Percentiles rank a stretch among this genome's conserved stretches.
Evolutionary conservation across 148 eudicot species (phyloP).

Genomic region (Nepenthes mirabilis): DNA sequence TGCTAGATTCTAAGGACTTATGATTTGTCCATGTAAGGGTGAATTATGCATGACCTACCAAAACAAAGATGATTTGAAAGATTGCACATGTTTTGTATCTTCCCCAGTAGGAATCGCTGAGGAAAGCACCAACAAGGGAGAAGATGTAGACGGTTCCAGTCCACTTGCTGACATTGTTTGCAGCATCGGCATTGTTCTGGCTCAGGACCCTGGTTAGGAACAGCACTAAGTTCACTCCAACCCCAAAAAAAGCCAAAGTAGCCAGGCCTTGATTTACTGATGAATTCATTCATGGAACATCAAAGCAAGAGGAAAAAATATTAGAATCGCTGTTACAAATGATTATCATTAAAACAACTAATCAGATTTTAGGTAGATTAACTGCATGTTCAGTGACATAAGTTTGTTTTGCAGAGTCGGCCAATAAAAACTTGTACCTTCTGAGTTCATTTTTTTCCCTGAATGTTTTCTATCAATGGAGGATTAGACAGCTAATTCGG

Average conservation of each 20-base stretch:
- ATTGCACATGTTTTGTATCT: slow-evolving; percentile 62
- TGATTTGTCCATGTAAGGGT: background rate
- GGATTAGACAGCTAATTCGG: no score
- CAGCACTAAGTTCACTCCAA: slow-evolving; percentile 61
- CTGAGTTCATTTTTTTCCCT: no score
- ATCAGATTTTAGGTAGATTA: no score
- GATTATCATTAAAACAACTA: background rate
- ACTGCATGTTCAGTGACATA: no score
- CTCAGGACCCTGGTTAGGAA: slow-evolving; percentile 67
- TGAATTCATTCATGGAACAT: background rate
- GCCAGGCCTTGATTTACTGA: slow-evolving; percentile 77
- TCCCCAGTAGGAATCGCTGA: slow-evolving; percentile 81
- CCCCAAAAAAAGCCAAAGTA: slow-evolving; percentile 64
- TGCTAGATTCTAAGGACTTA: background rate
- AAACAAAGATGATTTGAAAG: slow-evolving; percentile 54
- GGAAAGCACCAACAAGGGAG: slow-evolving; percentile 66
- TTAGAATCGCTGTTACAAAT: background rate
- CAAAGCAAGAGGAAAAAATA: background rate
- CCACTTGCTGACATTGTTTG: slow-evolving; percentile 77
- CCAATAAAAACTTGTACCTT: no score
- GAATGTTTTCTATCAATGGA: no score
- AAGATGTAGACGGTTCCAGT: slow-evolving; percentile 67
- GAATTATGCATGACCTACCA: slow-evolving; percentile 22
- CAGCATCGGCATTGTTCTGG: slow-evolving; percentile 64
- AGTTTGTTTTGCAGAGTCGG: no score